A percentile compares a stretch with the other conserved stretches of the same genome.
Conservation (phyloP, 495 filamentous ascomycete genomes). For the Aspergillus panamensis region DNA sequence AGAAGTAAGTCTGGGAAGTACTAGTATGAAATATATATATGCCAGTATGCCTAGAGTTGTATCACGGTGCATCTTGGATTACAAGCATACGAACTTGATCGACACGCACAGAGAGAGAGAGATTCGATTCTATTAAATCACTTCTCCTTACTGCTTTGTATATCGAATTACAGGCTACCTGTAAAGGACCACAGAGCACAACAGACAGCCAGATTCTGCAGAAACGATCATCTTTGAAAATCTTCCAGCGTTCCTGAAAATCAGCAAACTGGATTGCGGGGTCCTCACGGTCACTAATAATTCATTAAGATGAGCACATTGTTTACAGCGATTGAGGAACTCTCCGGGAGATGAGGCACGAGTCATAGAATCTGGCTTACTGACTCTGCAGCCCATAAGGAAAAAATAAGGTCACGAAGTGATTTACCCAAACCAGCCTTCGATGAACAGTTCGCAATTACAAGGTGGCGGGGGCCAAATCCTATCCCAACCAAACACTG, state of each 20-base stretch:
- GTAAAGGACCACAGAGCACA: too few species aligned
- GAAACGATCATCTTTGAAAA: neutral
- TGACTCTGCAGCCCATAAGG: neutral
- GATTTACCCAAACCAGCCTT: neutral
- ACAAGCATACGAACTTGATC: too few species aligned
- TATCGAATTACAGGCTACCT: too few species aligned
- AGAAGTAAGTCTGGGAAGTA: too few species aligned
- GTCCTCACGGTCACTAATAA: too few species aligned
- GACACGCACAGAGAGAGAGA: too few species aligned
- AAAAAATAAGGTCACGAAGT: neutral
- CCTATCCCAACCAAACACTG: neutral
- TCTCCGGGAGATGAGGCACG: neutral
- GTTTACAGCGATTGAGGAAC: too few species aligned
- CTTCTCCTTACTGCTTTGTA: too few species aligned
- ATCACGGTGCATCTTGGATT: too few species aligned
- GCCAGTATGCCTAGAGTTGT: too few species aligned
- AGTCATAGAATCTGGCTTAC: neutral
- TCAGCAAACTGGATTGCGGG: neutral
- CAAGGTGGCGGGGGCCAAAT: neutral
- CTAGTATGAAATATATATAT: too few species aligned
- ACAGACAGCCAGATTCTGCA: neutral
- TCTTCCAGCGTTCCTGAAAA: neutral
- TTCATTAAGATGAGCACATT: neutral
- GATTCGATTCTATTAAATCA: too few species aligned
- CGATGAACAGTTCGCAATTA: neutral